Percentiles rank a stretch among this genome's conserved stretches.
Conservation (phyloP, 2,329 filamentous ascomycete species). For the Lachnum nothofagi region DNA sequence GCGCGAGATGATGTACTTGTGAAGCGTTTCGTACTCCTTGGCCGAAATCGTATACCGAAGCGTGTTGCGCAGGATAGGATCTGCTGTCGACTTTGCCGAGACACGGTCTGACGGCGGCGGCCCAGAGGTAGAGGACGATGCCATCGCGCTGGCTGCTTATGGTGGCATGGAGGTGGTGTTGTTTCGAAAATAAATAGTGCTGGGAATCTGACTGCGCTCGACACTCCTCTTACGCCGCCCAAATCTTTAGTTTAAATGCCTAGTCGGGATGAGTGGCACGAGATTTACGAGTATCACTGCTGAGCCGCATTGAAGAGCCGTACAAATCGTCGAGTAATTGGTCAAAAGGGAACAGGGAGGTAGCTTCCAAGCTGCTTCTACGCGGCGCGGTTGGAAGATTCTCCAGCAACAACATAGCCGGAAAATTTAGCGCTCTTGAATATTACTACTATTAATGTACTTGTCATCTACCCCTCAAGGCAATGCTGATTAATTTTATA, state of each 20-base stretch:
- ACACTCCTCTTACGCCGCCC: too few relatives aligned
- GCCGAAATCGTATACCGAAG: constrained; percentile 81
- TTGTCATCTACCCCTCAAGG: constrained; percentile 3
- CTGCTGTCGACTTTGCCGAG: constrained; percentile 37
- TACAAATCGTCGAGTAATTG: too few relatives aligned
- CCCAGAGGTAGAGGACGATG: constrained; percentile 15
- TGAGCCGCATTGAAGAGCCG: too few relatives aligned
- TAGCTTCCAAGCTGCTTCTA: too few relatives aligned
- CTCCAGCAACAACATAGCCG: too few relatives aligned
- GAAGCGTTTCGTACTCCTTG: constrained; percentile 78
- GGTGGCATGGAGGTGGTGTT: constrained; percentile 1
- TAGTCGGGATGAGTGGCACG: too few relatives aligned
- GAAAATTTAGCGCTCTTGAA: background rate
- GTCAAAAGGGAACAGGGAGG: too few relatives aligned
- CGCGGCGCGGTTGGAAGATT: too few relatives aligned
- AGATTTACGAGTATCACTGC: too few relatives aligned
- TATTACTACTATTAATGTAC: constrained; percentile 7
- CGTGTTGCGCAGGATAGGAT: constrained; percentile 77
- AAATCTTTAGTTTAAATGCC: too few relatives aligned
- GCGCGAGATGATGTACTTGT: constrained; percentile 75
- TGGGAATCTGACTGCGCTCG: constrained; percentile 1
- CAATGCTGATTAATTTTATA: constrained; percentile 5
- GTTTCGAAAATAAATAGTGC: constrained; percentile 29
- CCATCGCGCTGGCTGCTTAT: constrained; percentile 12
- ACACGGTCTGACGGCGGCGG: constrained; percentile 19